Evolutionary conservation across 768 basidiomycete species (phyloP).

Genomic region (Strobilomyces dryophilus): DNA sequence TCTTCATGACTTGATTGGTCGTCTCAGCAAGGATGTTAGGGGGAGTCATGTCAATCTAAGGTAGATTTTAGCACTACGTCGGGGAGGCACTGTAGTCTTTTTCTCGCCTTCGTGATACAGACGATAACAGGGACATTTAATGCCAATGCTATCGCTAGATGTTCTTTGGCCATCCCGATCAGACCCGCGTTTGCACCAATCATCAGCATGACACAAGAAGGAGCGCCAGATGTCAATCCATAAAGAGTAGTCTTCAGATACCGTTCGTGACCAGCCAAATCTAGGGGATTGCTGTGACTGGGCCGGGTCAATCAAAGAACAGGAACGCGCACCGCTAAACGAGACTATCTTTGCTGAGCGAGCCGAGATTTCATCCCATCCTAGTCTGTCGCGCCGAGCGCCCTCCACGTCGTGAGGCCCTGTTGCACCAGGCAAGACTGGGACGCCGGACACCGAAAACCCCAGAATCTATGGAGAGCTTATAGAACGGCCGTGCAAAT

Average conservation of each 20-base stretch:
- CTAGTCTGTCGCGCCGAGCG: constrained; percentile 78
- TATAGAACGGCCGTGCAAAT: background rate
- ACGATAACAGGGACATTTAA: constrained; percentile 90
- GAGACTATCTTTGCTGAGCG: constrained; percentile 90
- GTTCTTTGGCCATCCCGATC: constrained; percentile 94
- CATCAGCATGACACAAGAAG: constrained; percentile 88
- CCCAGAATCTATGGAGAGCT: constrained; percentile 67
- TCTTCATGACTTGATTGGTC: constrained; percentile 87
- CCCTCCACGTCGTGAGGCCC: constrained; percentile 57
- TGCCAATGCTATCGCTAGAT: constrained; percentile 91
- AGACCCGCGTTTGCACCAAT: constrained; percentile 93
- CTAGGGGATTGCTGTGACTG: constrained; percentile 36
- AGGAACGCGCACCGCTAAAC: constrained; percentile 64
- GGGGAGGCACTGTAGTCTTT: background rate
- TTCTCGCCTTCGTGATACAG: constrained; percentile 84
- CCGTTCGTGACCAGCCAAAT: constrained; percentile 93
- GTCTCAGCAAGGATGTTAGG: constrained; percentile 89
- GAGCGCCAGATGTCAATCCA: constrained; percentile 90
- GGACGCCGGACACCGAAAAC: constrained; percentile 70
- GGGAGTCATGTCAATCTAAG: constrained; percentile 95
- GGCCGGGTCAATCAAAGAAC: background rate
- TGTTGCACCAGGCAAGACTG: constrained; percentile 69
- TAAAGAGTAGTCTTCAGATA: constrained; percentile 93
- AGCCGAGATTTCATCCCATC: constrained; percentile 93
- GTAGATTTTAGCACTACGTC: constrained; percentile 1